phyloP scores from a whole-genome alignment of 805 yeast genomes.

The Wickerhamomyces strasburgensis region DNA sequence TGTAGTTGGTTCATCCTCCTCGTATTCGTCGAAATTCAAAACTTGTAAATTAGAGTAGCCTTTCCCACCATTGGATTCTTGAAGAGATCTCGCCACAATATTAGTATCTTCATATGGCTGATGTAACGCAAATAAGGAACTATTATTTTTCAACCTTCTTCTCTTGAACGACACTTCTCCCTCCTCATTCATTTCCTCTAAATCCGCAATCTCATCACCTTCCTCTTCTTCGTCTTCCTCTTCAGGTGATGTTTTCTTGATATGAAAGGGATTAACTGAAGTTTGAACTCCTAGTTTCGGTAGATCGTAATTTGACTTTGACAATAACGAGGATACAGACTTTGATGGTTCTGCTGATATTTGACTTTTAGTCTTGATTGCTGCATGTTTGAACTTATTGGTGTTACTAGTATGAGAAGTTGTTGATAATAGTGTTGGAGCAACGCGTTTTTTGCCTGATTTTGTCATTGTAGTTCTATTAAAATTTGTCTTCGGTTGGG shows the following conservation, averaged over 20 bases:
- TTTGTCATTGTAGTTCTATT: conserved; percentile 31
- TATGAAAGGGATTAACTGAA: conserved; percentile 51
- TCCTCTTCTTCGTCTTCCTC: conserved; percentile 24
- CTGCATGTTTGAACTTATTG: conserved; percentile 14
- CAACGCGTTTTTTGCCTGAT: conserved; percentile 65
- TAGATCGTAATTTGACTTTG: conserved; percentile 42
- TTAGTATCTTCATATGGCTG: conserved; percentile 12
- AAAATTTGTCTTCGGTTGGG: too few relatives aligned
- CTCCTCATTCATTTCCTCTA: conserved; percentile 47
- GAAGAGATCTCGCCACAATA: conserved; percentile 9
- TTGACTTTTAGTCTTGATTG: conserved; percentile 11
- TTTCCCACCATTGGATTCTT: conserved; percentile 15
- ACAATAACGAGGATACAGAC: conserved; percentile 23
- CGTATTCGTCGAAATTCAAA: conserved; percentile 26
- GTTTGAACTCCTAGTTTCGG: conserved; percentile 66
- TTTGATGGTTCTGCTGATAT: conserved; percentile 1
- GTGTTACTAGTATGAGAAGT: conserved; percentile 23
- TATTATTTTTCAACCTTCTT: conserved; percentile 29
- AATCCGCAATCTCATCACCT: conserved; percentile 25
- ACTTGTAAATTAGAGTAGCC: conserved; percentile 28
- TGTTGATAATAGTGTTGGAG: conserved; percentile 60
- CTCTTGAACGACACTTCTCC: conserved; percentile 27
- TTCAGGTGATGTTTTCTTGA: conserved; percentile 25
- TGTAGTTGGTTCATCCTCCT: conserved; percentile 34
- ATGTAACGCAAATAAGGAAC: conserved; percentile 15